Base-by-base conservation (phyloP, 441 rosid species). In the Populus tomentosa region DNA sequence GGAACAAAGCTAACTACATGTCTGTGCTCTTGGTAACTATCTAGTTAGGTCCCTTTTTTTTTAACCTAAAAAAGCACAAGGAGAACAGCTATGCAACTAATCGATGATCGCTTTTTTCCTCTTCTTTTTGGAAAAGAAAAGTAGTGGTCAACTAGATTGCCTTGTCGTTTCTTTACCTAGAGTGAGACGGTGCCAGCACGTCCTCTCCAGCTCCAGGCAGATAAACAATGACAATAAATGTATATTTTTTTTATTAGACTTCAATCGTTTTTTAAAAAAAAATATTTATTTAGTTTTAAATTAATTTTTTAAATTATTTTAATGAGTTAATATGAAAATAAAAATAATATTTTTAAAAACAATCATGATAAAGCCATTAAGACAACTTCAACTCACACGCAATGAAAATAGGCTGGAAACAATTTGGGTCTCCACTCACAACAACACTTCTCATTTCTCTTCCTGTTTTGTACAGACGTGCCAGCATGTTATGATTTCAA, bases 401-500 rank as follows among this genome's bases (percentile, higher is more conserved):
- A 66, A 28, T 14, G 18, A 66, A 14, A 13, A 23, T 1, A 13
- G 69, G 33, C 11, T 67, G 23, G 16, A 28, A 28, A 3, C 5
- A 4, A 4, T 14, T 33, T 13, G 32, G 40, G 21, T 18, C 42
- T 67, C 42, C 26, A 11, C 36, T 14, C 69, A 46, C 56, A 1
- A 14, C 1, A 4, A 14, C 18, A 24, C 35, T 10, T 35, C 9
- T 35, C 40, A 13, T 30, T 7, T 69, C n/a, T 21, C 16, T 20
- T 2, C 14, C n/a, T 16, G 18, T 10, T 16, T 7, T 30, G n/a
- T 18, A 6, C 11, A 63, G 78, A 81, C 81, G 79, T 81, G 84
- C 84, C 75, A 10, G 30, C 81, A 69, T 64, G 78, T 80, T 33
- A 36, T 73, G 10, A 77, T 77, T 76, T 64, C 20, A 9, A 13